phyloP scores from a whole-genome alignment of 768 basidiomycete genomes.

The Boletus rubroflammeus region DNA sequence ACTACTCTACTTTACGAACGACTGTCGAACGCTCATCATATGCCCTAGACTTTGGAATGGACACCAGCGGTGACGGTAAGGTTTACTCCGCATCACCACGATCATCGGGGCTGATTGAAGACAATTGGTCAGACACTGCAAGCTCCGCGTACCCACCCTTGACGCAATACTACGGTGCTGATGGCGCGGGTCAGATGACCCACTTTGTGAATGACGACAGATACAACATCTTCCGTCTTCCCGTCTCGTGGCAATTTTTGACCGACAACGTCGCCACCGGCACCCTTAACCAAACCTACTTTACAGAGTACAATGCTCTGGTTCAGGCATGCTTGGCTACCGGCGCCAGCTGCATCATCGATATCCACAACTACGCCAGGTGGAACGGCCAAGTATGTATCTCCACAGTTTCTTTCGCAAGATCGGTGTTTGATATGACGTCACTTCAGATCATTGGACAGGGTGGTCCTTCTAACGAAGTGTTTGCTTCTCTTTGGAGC shows the following conservation, averaged over 20 bases:
- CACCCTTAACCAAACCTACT: constrained; percentile 26
- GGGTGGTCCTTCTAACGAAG: constrained; percentile 10
- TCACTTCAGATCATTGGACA: constrained; percentile 10
- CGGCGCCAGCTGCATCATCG: constrained; percentile 9
- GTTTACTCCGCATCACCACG: neutral
- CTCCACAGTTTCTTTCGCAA: neutral
- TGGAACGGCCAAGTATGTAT: constrained; percentile 5
- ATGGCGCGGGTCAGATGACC: constrained; percentile 45
- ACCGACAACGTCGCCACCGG: constrained; percentile 37
- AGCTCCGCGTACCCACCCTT: constrained; percentile 9
- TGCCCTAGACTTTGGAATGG: constrained; percentile 10
- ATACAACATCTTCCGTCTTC: constrained; percentile 55
- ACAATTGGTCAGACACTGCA: neutral
- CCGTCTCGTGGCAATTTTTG: constrained; percentile 55
- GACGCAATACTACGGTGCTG: constrained; percentile 2
- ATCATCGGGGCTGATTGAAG: neutral
- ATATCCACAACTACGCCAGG: constrained; percentile 15
- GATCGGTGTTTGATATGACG: neutral
- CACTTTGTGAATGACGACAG: constrained; percentile 53
- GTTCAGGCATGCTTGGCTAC: constrained; percentile 11
- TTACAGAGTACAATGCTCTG: constrained; percentile 6
- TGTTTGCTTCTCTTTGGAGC: constrained; percentile 12
- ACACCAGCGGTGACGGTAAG: constrained; percentile 7
- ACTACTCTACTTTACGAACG: neutral
- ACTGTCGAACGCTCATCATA: neutral